These are phyloP conservation scores for Claviceps sp. DNA, from an alignment of 2,329 filamentous ascomycete genomes.

Conservation along the genomic window DNA sequence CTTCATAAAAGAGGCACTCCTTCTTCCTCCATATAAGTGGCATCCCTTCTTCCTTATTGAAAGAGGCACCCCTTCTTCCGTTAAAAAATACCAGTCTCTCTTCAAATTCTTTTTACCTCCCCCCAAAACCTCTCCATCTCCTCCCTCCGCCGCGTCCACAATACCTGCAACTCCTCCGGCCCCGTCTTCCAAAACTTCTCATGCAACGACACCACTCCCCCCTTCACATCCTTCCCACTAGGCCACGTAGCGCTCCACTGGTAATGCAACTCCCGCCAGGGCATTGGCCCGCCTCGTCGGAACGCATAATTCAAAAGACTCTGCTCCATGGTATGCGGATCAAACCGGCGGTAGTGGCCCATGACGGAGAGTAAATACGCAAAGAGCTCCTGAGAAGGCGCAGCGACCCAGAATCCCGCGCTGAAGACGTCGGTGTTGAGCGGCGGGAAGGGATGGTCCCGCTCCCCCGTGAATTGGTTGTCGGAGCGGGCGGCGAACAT, in stretches of 20 bases:
- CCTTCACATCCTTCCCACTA: slow-evolving; percentile 18
- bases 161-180: slow-evolving; percentile 3
- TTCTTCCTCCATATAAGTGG: too few species aligned
- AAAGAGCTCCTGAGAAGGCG: slow-evolving; percentile 24
- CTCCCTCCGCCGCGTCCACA: slow-evolving; percentile 2
- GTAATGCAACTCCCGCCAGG: slow-evolving; percentile 24
- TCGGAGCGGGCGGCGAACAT: slow-evolving; percentile 21
- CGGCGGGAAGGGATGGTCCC: slow-evolving; percentile 23
- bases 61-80: neutral
- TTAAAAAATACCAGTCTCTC: neutral
- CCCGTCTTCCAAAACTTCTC: slow-evolving; percentile 22
- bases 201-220: slow-evolving; percentile 22
- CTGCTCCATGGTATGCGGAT: slow-evolving; percentile 26
- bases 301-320: slow-evolving; percentile 31
- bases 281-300: slow-evolving; percentile 25
- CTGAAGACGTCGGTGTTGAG: slow-evolving; percentile 19
- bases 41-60: too few species aligned
- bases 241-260: slow-evolving; percentile 27
- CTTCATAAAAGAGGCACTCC: too few species aligned
- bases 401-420: slow-evolving; percentile 27
- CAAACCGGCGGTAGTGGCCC: slow-evolving; percentile 20
- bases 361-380: slow-evolving; percentile 24
- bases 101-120: too few species aligned
- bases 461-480: slow-evolving; percentile 16
- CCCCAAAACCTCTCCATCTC: neutral